Base-by-base conservation (phyloP, 352 stramenopile species). In the Globisporangium paroecandrum region DNA sequence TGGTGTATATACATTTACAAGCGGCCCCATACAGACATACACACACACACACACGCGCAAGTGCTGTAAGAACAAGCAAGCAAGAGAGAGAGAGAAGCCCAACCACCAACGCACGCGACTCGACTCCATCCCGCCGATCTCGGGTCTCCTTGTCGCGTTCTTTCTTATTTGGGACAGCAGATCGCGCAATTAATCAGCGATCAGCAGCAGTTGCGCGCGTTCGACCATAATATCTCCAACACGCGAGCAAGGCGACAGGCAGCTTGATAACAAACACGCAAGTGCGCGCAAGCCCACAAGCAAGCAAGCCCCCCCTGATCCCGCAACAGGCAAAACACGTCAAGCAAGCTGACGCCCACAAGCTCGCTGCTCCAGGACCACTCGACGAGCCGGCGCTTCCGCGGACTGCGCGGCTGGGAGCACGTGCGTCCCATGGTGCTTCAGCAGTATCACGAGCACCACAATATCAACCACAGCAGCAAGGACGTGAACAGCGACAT, bases 391-490 rank as follows among this genome's bases (percentile, higher is more conserved):
- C 56, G 56, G 32, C 56, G 56, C 56, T 47, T 47, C 56, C 56
- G 56, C 56, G 56, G 56, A 29, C 56, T 61, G 4, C 56, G 32
- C 32, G 56, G 56, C 29, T 61, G 56, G 56, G 56, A 61, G 29
- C 56, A 61, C 56, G 56, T 61, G 56, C 56, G 29, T 9, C 56
- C 56, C 29, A 69, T 69, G 65, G 47, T 70, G 34, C 34, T 65
- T 1, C 47, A 67, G 20, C 59, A 29, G 7, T 47, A 55, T 4
- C 56, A 34, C n/a, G 43, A 49, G 6, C 41, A 49, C 6, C 41
- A 22, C 41, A 49, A n/a, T n/a, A 49, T 20, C 8, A n/a, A 7
- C 41, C 4, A n/a, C 41, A 38, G 32, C 32, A 38, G 32, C 32
- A 49, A 49, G 41, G 41, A 49, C 41, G 6, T 18, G 18, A 54